Conservation (phyloP, 371 early-diverging fungal genomes). For the Zychaea mexicana region DNA sequence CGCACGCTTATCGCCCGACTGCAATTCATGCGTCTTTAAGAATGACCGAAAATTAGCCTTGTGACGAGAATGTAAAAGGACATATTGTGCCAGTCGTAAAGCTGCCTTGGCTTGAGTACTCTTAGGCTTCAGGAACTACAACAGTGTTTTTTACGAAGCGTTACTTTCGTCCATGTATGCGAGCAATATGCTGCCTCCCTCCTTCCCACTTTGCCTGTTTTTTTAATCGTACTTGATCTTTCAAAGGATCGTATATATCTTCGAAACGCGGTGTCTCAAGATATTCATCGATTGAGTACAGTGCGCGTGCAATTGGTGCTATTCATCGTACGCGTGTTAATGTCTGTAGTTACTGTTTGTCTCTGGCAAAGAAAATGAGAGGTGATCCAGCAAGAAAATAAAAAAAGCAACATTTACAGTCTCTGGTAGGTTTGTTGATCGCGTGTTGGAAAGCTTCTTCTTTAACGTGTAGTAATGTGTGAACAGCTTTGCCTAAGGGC, state of each 20-base stretch:
- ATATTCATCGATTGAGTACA: constrained; percentile 1
- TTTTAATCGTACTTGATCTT: constrained; percentile 3
- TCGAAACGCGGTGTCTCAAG: neutral
- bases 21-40: neutral
- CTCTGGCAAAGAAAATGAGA: no score
- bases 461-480: constrained; percentile 3
- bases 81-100: constrained; percentile 2
- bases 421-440: neutral
- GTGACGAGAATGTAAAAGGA: neutral
- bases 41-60: neutral
- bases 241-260: constrained; percentile 7
- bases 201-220: no score
- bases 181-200: no score
- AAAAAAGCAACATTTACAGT: neutral
- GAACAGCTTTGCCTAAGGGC: constrained; percentile 7
- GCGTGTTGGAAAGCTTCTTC: constrained; percentile 4
- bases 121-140: constrained; percentile 6
- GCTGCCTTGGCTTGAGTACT: neutral
- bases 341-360: no score
- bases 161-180: no score
- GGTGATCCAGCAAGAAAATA: no score
- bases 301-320: constrained; percentile 3
- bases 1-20: constrained; percentile 1
- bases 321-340: no score
- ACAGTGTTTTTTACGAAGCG: no score